These are phyloP conservation scores for Chloranthus sessilifolius DNA, from an alignment of 164 flowering plant species.

Conservation along the genomic window DNA sequence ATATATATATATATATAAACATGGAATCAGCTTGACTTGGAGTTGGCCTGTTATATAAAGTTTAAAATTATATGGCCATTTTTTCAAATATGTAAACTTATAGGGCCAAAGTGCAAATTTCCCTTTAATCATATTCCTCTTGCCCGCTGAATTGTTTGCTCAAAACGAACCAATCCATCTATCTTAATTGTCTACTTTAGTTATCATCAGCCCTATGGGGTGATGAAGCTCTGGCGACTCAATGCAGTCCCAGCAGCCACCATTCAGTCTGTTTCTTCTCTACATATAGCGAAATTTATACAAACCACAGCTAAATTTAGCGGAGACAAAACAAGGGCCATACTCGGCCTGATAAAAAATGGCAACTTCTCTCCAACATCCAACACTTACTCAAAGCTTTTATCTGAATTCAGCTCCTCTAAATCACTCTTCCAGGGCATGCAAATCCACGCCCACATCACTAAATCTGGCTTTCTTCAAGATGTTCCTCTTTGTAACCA, in stretches of 20 bases:
- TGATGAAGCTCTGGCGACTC: conserved; percentile 22
- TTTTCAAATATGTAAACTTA: no score
- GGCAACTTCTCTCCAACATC: conserved; percentile 14
- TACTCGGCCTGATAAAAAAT: conserved; percentile 2
- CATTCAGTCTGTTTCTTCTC: conserved; percentile 14
- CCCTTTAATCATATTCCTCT: no score
- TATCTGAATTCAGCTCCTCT: conserved; percentile 38
- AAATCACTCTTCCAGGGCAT: conserved; percentile 40
- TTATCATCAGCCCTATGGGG: conserved; percentile 21
- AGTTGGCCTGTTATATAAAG: no score
- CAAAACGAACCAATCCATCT: no score
- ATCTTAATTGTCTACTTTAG: no score
- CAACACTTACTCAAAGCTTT: conserved; percentile 32
- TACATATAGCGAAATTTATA: conserved; percentile 3
- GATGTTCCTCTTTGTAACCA: conserved; percentile 33
- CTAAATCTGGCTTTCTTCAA: conserved; percentile 30
- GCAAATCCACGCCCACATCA: conserved; percentile 55
- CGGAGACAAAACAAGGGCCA: conserved; percentile 6
- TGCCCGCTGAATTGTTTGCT: no score
- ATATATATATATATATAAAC: no score
- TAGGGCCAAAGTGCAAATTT: no score
- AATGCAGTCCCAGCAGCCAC: conserved; percentile 17
- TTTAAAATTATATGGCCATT: no score
- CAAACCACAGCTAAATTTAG: conserved; percentile 16
- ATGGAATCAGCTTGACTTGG: no score